Evolutionary conservation across 2,329 filamentous ascomycete species (phyloP).

Genomic region (Ceratocystis variospora): DNA sequence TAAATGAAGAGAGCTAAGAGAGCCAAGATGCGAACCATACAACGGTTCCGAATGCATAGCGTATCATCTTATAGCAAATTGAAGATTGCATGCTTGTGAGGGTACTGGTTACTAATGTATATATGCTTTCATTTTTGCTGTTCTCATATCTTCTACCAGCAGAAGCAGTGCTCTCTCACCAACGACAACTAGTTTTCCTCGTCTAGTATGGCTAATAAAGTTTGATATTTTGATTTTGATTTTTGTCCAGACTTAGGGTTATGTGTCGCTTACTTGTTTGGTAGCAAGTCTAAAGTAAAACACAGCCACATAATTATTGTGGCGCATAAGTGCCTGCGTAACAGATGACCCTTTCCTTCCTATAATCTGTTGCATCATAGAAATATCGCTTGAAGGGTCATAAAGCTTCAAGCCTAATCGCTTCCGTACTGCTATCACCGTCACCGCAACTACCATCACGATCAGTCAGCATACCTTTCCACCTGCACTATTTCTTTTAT

Average conservation of each 20-base stretch:
- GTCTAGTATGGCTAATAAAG: too few species aligned
- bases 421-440: neutral
- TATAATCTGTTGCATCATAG: neutral
- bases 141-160: too few species aligned
- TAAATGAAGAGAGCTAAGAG: neutral
- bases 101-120: too few species aligned
- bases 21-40: neutral
- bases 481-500: neutral
- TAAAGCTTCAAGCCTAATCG: conserved; percentile 1
- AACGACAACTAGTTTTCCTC: too few species aligned
- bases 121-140: too few species aligned
- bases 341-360: neutral
- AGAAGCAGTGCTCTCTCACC: too few species aligned
- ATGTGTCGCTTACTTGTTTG: neutral
- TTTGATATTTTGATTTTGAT: too few species aligned
- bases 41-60: neutral
- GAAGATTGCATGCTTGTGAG: neutral
- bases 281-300: neutral
- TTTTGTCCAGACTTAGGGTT: too few species aligned
- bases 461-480: neutral
- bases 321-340: neutral
- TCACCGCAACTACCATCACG: neutral
- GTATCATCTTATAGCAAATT: neutral
- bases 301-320: neutral
- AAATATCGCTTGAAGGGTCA: neutral